These are phyloP conservation scores for Populus simonii DNA, from an alignment of 345 rosid genomes.

Conservation along the genomic window DNA sequence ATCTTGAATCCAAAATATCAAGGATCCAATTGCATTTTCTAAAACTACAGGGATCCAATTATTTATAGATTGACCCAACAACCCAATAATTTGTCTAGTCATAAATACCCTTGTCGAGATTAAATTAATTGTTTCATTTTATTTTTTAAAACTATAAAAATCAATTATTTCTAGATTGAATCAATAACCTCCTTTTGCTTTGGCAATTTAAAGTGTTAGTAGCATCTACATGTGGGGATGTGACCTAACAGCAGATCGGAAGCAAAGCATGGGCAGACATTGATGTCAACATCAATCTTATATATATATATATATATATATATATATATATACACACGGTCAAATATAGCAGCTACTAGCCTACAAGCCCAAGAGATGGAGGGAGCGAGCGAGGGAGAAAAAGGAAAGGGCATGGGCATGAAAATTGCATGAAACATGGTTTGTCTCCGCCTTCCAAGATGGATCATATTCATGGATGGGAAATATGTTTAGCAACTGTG, in stretches of 20 bases:
- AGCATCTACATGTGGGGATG: conserved; percentile 20
- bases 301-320: too few species aligned
- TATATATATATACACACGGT: conserved; percentile 10
- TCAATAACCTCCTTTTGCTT: background rate
- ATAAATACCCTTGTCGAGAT: too few species aligned
- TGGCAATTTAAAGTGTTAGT: too few species aligned
- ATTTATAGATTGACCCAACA: too few species aligned
- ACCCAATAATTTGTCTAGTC: too few species aligned
- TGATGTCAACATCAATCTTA: conserved; percentile 18
- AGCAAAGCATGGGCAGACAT: background rate
- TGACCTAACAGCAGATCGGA: conserved; percentile 12
- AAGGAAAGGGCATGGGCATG: conserved; percentile 20
- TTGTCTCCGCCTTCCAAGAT: conserved; percentile 18
- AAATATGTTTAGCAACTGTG: conserved; percentile 22
- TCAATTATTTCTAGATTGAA: too few species aligned
- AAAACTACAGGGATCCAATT: background rate
- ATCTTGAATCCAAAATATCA: background rate
- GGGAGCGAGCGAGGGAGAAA: too few species aligned
- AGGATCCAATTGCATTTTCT: background rate
- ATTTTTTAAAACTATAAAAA: background rate
- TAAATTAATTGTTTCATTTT: too few species aligned
- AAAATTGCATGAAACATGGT: conserved; percentile 24
- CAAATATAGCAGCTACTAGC: conserved; percentile 44
- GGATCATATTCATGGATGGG: conserved; percentile 8
- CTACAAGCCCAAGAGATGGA: conserved; percentile 9